Evolutionary conservation across 2,329 filamentous ascomycete genomes (phyloP).

Genomic region (Cercospora sojina): DNA sequence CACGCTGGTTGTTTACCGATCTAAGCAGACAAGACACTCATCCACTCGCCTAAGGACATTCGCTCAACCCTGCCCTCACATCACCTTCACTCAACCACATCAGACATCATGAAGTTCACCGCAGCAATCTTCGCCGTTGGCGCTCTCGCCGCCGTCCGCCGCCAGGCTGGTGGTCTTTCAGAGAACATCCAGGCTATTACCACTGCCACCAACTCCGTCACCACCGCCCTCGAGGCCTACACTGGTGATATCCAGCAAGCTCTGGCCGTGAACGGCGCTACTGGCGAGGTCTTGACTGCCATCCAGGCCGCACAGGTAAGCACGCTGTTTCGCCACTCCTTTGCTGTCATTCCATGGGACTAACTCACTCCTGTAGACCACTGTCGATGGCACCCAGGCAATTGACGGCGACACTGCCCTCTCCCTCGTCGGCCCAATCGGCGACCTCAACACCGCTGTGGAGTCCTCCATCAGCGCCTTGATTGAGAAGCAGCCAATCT

Average conservation of each 20-base stretch:
- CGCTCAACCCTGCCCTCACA: slow-evolving; percentile 2
- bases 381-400: slow-evolving; percentile 6
- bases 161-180: slow-evolving; percentile 11
- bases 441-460: slow-evolving; percentile 12
- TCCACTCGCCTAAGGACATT: slow-evolving; percentile 5
- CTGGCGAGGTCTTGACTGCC: slow-evolving; percentile 12
- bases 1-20: neutral
- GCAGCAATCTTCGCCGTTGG: slow-evolving; percentile 16
- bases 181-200: slow-evolving; percentile 7
- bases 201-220: slow-evolving; percentile 6
- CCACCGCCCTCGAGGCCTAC: slow-evolving; percentile 14
- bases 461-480: slow-evolving; percentile 14
- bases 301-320: slow-evolving; percentile 11
- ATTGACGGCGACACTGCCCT: slow-evolving; percentile 8
- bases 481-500: slow-evolving; percentile 12
- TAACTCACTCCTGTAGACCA: neutral
- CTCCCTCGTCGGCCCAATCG: slow-evolving; percentile 13
- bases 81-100: slow-evolving; percentile 2
- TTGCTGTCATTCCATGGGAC: neutral
- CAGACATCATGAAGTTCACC: slow-evolving; percentile 16
- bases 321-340: neutral
- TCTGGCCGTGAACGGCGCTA: slow-evolving; percentile 10
- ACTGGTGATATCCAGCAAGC: slow-evolving; percentile 12
- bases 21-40: slow-evolving; percentile 1
- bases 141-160: slow-evolving; percentile 15